A percentile compares a stretch with the other conserved stretches of the same genome.
Conservation (phyloP, 2,329 filamentous ascomycete species). For the Didymella exigua region DNA sequence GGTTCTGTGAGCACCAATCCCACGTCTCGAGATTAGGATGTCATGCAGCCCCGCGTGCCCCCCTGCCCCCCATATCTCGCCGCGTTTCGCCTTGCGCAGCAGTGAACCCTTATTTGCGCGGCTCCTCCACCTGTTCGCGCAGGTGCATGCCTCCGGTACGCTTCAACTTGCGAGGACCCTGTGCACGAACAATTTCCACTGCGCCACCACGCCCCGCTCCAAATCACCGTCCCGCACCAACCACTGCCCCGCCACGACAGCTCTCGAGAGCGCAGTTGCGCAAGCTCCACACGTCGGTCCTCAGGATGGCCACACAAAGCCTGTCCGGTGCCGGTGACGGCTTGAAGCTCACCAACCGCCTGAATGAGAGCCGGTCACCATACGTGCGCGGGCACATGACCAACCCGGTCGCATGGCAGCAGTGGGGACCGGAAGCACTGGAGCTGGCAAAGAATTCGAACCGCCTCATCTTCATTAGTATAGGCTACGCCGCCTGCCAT, state of each 20-base stretch:
- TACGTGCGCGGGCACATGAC: slow-evolving; percentile 76
- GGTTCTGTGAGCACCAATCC: slow-evolving; percentile 6
- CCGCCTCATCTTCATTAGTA: slow-evolving; percentile 88
- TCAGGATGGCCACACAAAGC: slow-evolving; percentile 40
- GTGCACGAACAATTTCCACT: slow-evolving; percentile 20
- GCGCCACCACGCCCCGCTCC: slow-evolving; percentile 9
- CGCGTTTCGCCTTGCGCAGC: slow-evolving; percentile 13
- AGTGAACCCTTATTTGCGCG: slow-evolving; percentile 1
- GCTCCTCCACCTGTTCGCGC: slow-evolving; percentile 10
- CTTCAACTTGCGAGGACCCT: slow-evolving; percentile 37
- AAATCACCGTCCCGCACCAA: slow-evolving; percentile 6
- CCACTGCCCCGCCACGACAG: slow-evolving; percentile 17
- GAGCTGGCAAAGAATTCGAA: slow-evolving; percentile 79
- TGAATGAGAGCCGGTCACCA: slow-evolving; percentile 67
- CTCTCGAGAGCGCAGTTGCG: slow-evolving; percentile 29
- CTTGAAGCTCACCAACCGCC: slow-evolving; percentile 59
- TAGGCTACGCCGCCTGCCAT: slow-evolving; percentile 94
- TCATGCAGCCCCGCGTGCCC: slow-evolving; percentile 7
- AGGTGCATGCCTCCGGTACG: slow-evolving; percentile 39
- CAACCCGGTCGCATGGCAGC: slow-evolving; percentile 90
- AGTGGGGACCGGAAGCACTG: slow-evolving; percentile 78
- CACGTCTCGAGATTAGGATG: slow-evolving; percentile 6
- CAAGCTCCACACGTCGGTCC: slow-evolving; percentile 32
- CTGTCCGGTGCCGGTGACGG: slow-evolving; percentile 27
- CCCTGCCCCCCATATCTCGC: slow-evolving; percentile 15